These are phyloP conservation scores for Lecanicillium sp. DNA, from an alignment of 2,329 filamentous ascomycete species.

Conservation along the genomic window DNA sequence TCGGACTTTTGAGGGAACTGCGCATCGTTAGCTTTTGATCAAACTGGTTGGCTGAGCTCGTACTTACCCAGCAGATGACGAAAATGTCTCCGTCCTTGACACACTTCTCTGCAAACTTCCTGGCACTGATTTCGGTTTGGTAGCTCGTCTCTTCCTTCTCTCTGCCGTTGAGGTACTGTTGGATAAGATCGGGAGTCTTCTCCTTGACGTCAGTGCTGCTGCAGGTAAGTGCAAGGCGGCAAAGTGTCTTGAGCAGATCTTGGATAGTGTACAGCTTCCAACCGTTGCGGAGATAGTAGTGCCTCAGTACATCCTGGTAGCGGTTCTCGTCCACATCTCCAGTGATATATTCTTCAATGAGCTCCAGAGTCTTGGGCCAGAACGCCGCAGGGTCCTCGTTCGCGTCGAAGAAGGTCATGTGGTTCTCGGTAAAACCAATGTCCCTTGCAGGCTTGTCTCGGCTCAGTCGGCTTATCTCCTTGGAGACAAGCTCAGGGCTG, in stretches of 20 bases:
- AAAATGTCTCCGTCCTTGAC: conserved; percentile 91
- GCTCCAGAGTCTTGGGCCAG: conserved; percentile 76
- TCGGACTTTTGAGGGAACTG: conserved; percentile 61
- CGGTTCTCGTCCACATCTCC: conserved; percentile 74
- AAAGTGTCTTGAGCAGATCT: conserved; percentile 75
- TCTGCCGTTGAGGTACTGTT: conserved; percentile 76
- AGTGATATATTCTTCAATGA: conserved; percentile 80
- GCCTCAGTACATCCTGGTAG: conserved; percentile 84
- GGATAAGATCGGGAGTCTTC: conserved; percentile 84
- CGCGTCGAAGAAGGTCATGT: conserved; percentile 67
- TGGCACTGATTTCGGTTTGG: conserved; percentile 79
- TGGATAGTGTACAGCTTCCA: conserved; percentile 94
- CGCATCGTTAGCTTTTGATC: conserved; percentile 26
- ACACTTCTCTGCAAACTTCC: conserved; percentile 87
- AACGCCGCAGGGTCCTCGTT: conserved; percentile 57
- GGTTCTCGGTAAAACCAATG: conserved; percentile 75
- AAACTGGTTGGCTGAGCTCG: conserved; percentile 2
- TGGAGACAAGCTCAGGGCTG: conserved; percentile 63
- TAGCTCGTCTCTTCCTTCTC: conserved; percentile 81
- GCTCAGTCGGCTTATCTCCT: conserved; percentile 66
- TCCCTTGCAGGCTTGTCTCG: conserved; percentile 73
- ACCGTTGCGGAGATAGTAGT: conserved; percentile 83
- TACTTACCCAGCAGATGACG: conserved; percentile 77
- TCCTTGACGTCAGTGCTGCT: conserved; percentile 84
- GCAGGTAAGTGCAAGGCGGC: conserved; percentile 74